A percentile compares a stretch with the other conserved stretches of the same genome.
phyloP scores from a whole-genome alignment of 2,329 filamentous ascomycete species.

The Kalmusia sp. region DNA sequence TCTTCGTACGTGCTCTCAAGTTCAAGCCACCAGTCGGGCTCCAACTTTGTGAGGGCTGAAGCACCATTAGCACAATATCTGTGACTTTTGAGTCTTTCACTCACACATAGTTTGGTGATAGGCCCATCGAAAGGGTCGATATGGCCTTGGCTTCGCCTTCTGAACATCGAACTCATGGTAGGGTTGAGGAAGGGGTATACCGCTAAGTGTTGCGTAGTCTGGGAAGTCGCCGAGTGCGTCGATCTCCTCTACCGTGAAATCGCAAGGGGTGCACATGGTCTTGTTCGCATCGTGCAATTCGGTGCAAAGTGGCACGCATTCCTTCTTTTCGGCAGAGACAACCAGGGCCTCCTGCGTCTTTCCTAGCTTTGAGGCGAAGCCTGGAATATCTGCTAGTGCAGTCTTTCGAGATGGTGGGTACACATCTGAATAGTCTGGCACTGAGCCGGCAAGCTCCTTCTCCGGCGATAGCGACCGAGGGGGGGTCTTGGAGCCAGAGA shows the following conservation, averaged over 20 bases:
- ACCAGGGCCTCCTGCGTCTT: constrained; percentile 32
- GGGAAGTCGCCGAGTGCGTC: constrained; percentile 77
- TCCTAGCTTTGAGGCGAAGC: constrained; percentile 31
- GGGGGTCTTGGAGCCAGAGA: constrained; percentile 60
- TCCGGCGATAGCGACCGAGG: constrained; percentile 60
- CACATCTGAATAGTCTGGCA: constrained; percentile 52
- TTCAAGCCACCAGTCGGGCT: constrained; percentile 89
- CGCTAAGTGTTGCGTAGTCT: constrained; percentile 77
- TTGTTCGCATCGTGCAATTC: constrained; percentile 36
- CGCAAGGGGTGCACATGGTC: constrained; percentile 66
- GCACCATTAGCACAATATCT: constrained; percentile 1
- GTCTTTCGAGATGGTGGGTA: constrained; percentile 63
- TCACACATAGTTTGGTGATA: constrained; percentile 94
- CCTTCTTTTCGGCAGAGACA: constrained; percentile 25
- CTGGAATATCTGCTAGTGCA: constrained; percentile 47
- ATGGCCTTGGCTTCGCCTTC: constrained; percentile 74
- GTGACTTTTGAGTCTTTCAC: constrained; percentile 38
- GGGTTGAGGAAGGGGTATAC: constrained; percentile 72
- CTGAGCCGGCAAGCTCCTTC: constrained; percentile 44
- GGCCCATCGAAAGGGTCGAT: constrained; percentile 80
- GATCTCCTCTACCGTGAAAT: constrained; percentile 74
- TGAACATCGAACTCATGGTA: constrained; percentile 71
- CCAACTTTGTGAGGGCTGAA: constrained; percentile 76
- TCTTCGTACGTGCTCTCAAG: constrained; percentile 75
- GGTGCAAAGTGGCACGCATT: constrained; percentile 31